These are phyloP conservation scores for Boeremia exigua DNA, from an alignment of 2,329 filamentous ascomycete genomes.

Conservation along the genomic window DNA sequence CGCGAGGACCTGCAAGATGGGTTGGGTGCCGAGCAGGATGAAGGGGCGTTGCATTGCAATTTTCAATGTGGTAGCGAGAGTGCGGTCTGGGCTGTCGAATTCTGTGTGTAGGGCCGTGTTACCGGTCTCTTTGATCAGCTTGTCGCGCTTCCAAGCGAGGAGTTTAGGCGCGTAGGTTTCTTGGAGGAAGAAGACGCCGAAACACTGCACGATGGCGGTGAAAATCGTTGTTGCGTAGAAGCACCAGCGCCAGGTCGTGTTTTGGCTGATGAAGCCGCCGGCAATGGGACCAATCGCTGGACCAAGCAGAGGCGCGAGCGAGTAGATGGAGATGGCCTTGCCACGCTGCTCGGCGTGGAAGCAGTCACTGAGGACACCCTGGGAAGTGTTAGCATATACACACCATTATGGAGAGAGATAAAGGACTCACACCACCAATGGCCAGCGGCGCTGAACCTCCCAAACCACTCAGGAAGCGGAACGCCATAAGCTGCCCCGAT, in stretches of 20 bases:
- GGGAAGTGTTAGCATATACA: constrained; percentile 7
- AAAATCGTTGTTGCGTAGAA: constrained; percentile 72
- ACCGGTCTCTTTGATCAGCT: constrained; percentile 64
- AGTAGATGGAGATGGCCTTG: constrained; percentile 67
- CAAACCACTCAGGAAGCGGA: constrained; percentile 47
- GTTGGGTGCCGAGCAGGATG: constrained; percentile 63
- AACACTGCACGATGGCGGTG: constrained; percentile 65
- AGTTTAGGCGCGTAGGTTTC: constrained; percentile 73
- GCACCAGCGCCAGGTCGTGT: constrained; percentile 74
- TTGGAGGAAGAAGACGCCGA: constrained; percentile 66
- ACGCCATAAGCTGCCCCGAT: constrained; percentile 42
- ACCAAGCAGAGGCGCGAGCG: constrained; percentile 67
- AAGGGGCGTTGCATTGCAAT: constrained; percentile 61
- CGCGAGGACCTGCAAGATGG: constrained; percentile 64
- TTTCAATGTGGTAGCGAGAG: constrained; percentile 36
- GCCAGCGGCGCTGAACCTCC: constrained; percentile 48
- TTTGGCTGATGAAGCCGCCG: constrained; percentile 68
- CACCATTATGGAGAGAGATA: accelerated
- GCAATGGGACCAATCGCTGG: constrained; percentile 70
- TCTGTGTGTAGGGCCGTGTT: constrained; percentile 66
- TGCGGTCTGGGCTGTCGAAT: constrained; percentile 49
- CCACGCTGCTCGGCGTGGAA: constrained; percentile 68
- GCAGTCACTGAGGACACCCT: constrained; percentile 58
- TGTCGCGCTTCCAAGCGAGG: constrained; percentile 63
- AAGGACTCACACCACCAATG: constrained; percentile 42